These are phyloP conservation scores for Knoxia roxburghii DNA, from an alignment of 257 asterid genomes.

Conservation along the genomic window DNA sequence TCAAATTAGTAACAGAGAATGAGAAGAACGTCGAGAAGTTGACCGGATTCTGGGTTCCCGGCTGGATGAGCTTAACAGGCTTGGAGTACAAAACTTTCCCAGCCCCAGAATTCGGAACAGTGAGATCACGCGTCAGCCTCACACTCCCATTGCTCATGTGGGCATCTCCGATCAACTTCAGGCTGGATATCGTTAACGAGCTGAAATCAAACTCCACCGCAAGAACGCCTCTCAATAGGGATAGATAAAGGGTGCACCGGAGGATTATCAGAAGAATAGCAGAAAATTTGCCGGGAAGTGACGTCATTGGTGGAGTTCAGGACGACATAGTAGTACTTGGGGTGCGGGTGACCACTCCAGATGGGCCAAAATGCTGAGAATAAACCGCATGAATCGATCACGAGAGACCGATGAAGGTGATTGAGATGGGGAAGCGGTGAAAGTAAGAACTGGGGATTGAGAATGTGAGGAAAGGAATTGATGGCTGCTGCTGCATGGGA, in stretches of 20 bases:
- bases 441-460: neutral
- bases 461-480: neutral
- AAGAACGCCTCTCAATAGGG: conserved; percentile 12
- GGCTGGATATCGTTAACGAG: conserved; percentile 45
- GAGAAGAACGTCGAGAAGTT: conserved; percentile 76
- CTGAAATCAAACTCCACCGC: conserved; percentile 53
- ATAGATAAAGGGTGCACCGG: conserved; percentile 2
- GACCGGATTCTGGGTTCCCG: conserved; percentile 35
- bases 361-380: too few relatives aligned
- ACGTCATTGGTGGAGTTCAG: conserved; percentile 37
- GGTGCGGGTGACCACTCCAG: too few relatives aligned
- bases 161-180: conserved; percentile 81
- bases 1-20: conserved; percentile 56
- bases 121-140: conserved; percentile 56
- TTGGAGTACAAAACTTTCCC: conserved; percentile 59
- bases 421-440: neutral
- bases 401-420: conserved; percentile 8
- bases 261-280: conserved; percentile 5
- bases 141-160: conserved; percentile 67
- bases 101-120: conserved; percentile 76
- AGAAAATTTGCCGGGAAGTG: conserved; percentile 29
- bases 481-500: too few relatives aligned
- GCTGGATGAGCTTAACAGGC: conserved; percentile 54
- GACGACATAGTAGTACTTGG: conserved; percentile 35
- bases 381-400: conserved; percentile 8